These are phyloP conservation scores for Mucor saturninus DNA, from an alignment of 371 early-diverging fungal genomes.

Conservation along the genomic window DNA sequence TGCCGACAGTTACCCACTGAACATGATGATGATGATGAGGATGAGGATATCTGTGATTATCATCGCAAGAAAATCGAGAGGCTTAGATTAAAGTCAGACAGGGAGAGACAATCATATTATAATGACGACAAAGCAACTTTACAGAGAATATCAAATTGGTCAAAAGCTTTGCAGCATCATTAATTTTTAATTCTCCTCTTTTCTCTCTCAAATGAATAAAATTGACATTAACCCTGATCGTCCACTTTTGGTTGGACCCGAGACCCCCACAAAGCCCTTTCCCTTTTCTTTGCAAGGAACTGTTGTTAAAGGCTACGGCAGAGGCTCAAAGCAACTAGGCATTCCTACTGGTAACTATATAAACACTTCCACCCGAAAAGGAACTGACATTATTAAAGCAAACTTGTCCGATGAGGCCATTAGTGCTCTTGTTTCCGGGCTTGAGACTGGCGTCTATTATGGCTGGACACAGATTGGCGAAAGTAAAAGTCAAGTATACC, in stretches of 20 bases:
- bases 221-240: constrained; percentile 51
- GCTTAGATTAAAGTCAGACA: background rate
- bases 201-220: background rate
- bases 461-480: constrained; percentile 88
- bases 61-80: constrained; percentile 17
- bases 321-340: constrained; percentile 95
- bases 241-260: constrained; percentile 64
- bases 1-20: constrained; percentile 23
- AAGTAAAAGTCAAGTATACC: constrained; percentile 63
- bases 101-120: constrained; percentile 5
- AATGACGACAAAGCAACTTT: constrained; percentile 16
- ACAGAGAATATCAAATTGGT: constrained; percentile 17
- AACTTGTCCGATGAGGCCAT: constrained; percentile 88
- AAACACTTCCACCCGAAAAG: background rate
- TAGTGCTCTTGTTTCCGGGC: constrained; percentile 59
- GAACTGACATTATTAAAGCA: constrained; percentile 52
- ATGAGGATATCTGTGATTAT: constrained; percentile 17
- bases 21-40: constrained; percentile 4
- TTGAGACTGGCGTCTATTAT: constrained; percentile 91
- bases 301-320: constrained; percentile 91
- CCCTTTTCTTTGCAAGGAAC: constrained; percentile 77
- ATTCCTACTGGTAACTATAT: constrained; percentile 89
- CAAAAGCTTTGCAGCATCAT: constrained; percentile 11
- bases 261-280: constrained; percentile 61
- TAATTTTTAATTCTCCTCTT: constrained; percentile 3